Evolutionary conservation across 2,329 filamentous ascomycete species (phyloP).

Genomic region (Cyphellophora attinorum): DNA sequence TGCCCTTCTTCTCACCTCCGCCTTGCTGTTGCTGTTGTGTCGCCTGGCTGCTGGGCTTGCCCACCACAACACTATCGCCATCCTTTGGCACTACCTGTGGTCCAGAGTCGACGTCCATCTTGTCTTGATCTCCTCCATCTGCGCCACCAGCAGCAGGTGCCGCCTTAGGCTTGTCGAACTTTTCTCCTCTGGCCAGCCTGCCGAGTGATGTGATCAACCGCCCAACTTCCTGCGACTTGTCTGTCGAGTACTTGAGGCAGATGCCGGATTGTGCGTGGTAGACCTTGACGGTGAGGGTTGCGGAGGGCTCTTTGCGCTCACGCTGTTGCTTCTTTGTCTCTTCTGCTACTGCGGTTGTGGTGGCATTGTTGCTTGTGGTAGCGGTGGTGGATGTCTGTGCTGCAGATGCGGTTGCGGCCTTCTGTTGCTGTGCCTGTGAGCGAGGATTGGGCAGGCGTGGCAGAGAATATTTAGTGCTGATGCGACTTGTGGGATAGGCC

Average conservation of each 20-base stretch:
- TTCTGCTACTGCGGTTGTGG: conserved; percentile 19
- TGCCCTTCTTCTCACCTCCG: conserved; percentile 8
- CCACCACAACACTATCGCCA: conserved; percentile 1
- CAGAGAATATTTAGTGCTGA: conserved; percentile 77
- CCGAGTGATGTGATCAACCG: conserved; percentile 70
- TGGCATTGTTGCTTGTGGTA: conserved; percentile 23
- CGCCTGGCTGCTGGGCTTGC: background rate
- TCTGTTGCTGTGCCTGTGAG: conserved; percentile 20
- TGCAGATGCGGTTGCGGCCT: conserved; percentile 13
- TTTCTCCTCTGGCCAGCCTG: conserved; percentile 58
- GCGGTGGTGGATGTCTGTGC: conserved; percentile 11
- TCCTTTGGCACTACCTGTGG: conserved; percentile 10
- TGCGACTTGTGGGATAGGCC: conserved; percentile 72
- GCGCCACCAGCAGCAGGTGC: conserved; percentile 28
- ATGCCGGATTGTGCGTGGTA: conserved; percentile 75
- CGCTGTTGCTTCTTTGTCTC: background rate
- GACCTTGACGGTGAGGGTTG: conserved; percentile 74
- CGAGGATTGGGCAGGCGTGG: conserved; percentile 23
- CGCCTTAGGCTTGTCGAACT: conserved; percentile 37
- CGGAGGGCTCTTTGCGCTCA: conserved; percentile 36
- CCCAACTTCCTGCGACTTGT: conserved; percentile 82
- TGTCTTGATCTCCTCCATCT: conserved; percentile 17
- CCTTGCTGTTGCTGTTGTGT: background rate
- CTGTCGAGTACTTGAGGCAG: conserved; percentile 82
- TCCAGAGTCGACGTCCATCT: conserved; percentile 16